Percentiles rank a stretch among this genome's conserved stretches.
Evolutionary conservation across 306 rosid species (phyloP).

Genomic region (Rosa rugosa): DNA sequence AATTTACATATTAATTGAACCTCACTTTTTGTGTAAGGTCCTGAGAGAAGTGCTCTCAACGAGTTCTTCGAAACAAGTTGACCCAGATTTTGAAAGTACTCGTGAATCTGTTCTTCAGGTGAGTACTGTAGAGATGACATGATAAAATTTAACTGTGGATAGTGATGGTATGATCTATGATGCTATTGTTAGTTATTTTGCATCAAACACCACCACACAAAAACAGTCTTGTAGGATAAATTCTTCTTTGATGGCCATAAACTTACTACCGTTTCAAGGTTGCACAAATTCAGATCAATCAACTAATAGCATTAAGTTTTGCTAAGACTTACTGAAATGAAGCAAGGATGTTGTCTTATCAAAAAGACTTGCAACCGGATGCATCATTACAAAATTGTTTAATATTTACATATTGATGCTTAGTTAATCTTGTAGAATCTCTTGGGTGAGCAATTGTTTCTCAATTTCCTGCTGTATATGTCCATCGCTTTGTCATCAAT

Average conservation of each 20-base stretch:
- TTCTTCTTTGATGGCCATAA: neutral
- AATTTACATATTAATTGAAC: neutral
- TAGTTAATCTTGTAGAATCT: neutral
- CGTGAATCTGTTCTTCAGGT: conserved; percentile 91
- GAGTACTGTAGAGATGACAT: conserved; percentile 21
- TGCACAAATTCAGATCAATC: neutral
- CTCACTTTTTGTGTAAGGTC: conserved; percentile 42
- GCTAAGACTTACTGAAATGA: neutral
- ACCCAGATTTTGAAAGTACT: conserved; percentile 63
- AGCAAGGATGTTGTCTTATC: neutral
- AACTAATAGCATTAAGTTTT: neutral
- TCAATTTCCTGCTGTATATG: neutral
- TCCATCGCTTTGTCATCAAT: neutral
- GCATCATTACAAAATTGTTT: neutral
- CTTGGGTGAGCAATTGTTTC: neutral
- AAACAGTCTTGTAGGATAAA: neutral
- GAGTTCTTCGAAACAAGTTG: conserved; percentile 48
- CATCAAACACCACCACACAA: neutral
- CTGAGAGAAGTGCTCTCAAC: conserved; percentile 69
- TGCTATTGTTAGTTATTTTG: neutral
- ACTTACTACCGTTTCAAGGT: neutral
- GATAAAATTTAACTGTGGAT: neutral
- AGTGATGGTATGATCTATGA: neutral
- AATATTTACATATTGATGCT: neutral
- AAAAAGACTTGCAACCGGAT: neutral